phyloP scores from a whole-genome alignment of 2,329 filamentous ascomycete genomes.

The Lojkania enalia region DNA sequence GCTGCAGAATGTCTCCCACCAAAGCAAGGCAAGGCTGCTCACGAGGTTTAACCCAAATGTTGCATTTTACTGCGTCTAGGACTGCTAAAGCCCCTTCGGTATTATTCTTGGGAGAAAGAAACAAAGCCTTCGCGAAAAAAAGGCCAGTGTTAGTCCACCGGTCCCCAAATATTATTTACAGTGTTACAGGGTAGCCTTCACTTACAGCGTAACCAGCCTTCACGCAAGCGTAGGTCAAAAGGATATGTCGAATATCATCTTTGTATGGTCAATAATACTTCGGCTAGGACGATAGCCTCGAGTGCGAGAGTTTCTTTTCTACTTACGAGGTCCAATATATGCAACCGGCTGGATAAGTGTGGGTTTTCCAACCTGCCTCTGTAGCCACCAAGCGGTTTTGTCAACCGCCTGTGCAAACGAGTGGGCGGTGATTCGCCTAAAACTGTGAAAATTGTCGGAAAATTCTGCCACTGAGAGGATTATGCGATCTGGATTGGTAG shows the following conservation, averaged over 20 bases:
- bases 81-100: slow-evolving; percentile 24
- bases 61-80: slow-evolving; percentile 21
- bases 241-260: slow-evolving; percentile 45
- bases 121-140: too few relatives aligned
- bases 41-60: slow-evolving; percentile 19
- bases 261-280: slow-evolving; percentile 28
- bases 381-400: slow-evolving; percentile 36
- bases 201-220: slow-evolving; percentile 44
- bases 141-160: too few relatives aligned
- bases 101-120: slow-evolving; percentile 27
- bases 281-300: neutral
- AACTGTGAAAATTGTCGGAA: slow-evolving; percentile 14
- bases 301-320: slow-evolving; percentile 9
- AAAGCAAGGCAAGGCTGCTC: slow-evolving; percentile 11
- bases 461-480: slow-evolving; percentile 20
- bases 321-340: slow-evolving; percentile 34
- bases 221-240: slow-evolving; percentile 43
- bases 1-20: slow-evolving; percentile 13
- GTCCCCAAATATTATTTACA: neutral
- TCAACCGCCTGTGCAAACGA: slow-evolving; percentile 40
- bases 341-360: slow-evolving; percentile 21
- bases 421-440: slow-evolving; percentile 27
- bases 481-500: slow-evolving; percentile 20
- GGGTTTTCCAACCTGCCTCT: slow-evolving; percentile 24
- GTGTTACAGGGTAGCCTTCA: neutral